Evolutionary conservation across 2,329 filamentous ascomycete genomes (phyloP).

Genomic region (Karstenula rhodostoma): DNA sequence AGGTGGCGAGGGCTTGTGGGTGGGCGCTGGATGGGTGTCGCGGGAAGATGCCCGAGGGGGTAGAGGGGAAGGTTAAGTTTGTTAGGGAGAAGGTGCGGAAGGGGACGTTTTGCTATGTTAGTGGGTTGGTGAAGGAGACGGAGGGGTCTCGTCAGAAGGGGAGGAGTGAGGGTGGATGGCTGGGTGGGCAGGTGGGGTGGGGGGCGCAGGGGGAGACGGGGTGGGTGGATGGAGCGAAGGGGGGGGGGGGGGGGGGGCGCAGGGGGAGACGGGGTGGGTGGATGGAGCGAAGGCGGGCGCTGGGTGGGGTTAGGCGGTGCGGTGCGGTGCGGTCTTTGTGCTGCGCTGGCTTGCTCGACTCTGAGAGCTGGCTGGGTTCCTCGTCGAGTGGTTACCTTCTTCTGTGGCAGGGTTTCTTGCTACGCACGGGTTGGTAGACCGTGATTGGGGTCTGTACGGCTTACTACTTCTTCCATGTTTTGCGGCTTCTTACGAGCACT

Average conservation of each 20-base stretch:
- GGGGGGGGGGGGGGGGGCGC: background rate
- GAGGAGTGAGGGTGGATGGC: background rate
- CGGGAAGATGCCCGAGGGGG: constrained; percentile 35
- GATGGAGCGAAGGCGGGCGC: background rate
- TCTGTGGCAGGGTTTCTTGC: no score
- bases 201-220: background rate
- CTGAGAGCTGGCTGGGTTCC: no score
- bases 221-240: no score
- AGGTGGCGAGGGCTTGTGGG: constrained; percentile 30
- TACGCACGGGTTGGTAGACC: no score
- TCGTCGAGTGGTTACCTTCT: no score
- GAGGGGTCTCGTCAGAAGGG: no score
- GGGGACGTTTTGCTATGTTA: constrained; percentile 33
- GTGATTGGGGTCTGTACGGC: no score
- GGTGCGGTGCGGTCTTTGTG: no score
- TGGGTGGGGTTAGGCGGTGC: background rate
- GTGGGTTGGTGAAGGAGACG: constrained; percentile 17
- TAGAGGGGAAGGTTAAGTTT: constrained; percentile 36
- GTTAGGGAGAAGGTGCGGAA: constrained; percentile 33
- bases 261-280: background rate
- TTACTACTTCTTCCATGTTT: no score
- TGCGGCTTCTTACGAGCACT: no score
- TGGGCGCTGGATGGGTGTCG: constrained; percentile 37
- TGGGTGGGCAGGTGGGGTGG: background rate
- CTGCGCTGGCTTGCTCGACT: background rate